Conservation (phyloP, 106 monocot species). For the Dactylorhiza incarnata region DNA sequence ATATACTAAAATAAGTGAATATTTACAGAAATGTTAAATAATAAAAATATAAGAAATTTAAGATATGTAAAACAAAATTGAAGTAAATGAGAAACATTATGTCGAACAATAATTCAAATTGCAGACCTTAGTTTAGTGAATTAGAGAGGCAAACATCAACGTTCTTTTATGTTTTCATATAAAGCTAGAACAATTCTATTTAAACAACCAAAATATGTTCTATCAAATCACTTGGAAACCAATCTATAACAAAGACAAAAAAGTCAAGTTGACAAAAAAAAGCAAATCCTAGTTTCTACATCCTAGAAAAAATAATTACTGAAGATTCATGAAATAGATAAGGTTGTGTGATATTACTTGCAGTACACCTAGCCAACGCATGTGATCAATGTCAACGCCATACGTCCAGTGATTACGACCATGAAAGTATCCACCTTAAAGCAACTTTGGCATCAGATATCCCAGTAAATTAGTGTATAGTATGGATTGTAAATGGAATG, state of each 20-base stretch:
- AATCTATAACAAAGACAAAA: background rate
- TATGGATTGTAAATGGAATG: background rate
- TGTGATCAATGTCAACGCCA: slow-evolving; percentile 77
- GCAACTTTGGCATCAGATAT: slow-evolving; percentile 5
- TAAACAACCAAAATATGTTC: background rate
- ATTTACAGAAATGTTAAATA: too few relatives aligned
- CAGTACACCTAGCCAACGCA: slow-evolving; percentile 71
- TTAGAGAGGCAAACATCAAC: too few relatives aligned
- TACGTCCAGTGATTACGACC: slow-evolving; percentile 67
- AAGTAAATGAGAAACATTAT: background rate
- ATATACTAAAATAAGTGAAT: too few relatives aligned
- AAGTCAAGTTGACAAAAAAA: background rate
- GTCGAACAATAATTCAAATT: background rate
- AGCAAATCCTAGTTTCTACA: background rate
- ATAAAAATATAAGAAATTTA: too few relatives aligned
- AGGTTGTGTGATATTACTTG: slow-evolving; percentile 39
- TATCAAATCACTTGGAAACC: background rate
- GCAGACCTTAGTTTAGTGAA: too few relatives aligned
- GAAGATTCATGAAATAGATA: background rate
- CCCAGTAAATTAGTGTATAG: background rate
- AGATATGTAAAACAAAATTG: too few relatives aligned
- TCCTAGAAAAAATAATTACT: background rate
- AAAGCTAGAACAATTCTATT: background rate
- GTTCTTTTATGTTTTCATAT: too few relatives aligned
- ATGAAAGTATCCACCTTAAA: slow-evolving; percentile 91